phyloP scores from a whole-genome alignment of 345 rosid genomes.

The Gossypium mustelinum region DNA sequence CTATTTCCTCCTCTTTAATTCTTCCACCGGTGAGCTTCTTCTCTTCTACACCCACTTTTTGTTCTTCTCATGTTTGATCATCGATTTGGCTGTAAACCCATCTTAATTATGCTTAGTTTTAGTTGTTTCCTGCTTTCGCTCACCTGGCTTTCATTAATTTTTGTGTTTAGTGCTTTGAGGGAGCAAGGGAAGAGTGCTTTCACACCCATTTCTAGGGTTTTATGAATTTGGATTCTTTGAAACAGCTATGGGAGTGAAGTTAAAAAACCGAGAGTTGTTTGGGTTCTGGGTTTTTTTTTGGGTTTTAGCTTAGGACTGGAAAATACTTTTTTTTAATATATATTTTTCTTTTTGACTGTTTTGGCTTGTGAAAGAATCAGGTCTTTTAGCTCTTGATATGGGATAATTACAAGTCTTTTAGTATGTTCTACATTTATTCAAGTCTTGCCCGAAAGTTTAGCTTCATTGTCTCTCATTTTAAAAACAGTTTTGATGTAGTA shows the following conservation, averaged over 20 bases:
- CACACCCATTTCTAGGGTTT: conserved; percentile 12
- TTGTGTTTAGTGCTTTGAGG: background rate
- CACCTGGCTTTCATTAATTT: conserved; percentile 1
- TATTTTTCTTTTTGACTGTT: background rate
- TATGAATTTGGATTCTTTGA: conserved; percentile 4
- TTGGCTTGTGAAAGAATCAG: conserved; percentile 15
- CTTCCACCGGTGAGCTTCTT: conserved; percentile 23
- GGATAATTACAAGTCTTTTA: background rate
- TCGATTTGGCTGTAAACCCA: conserved; percentile 1
- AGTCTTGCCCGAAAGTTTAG: background rate
- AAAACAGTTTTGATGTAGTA: background rate
- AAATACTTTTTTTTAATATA: background rate
- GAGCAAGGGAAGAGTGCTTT: conserved; percentile 19
- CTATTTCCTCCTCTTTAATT: background rate
- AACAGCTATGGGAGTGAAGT: conserved; percentile 10
- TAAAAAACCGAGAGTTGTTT: background rate
- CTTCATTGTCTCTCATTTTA: background rate
- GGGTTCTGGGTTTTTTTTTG: background rate
- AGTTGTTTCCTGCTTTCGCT: conserved; percentile 1
- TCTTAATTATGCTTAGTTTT: conserved; percentile 12
- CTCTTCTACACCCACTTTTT: background rate
- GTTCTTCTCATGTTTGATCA: background rate
- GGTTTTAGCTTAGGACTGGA: conserved; percentile 1
- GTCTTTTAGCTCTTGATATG: conserved; percentile 5
- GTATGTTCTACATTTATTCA: background rate